Base-by-base conservation (phyloP, 2,329 filamentous ascomycete species). In the Fusarium sp. region DNA sequence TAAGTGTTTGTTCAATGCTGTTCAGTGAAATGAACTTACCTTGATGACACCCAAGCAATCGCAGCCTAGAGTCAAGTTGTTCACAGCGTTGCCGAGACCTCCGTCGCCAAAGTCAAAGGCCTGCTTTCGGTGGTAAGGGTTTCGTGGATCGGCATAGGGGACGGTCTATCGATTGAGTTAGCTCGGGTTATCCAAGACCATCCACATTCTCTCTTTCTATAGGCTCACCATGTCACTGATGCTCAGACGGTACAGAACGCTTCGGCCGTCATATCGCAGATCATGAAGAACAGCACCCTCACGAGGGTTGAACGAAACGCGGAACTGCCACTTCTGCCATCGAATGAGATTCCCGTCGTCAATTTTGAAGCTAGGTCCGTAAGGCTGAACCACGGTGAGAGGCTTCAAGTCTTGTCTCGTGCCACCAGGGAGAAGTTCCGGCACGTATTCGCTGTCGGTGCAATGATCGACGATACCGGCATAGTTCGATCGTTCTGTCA, bases 101-200 rank as follows among this genome's bases (percentile, higher is more conserved):
- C 89, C 90, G 65, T 93, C 91, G 2, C 92, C 92, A 69, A 93
- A 89, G 74, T 94, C 92, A 71, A 94, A 94, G 0, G 92, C 92
- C 18, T 90, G 88, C 79, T 94, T 94, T 29, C 91, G 86, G n/a
- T 91, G 90, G 77, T 76, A 93, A 0, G 91, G 91, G 2, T 85
- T 82, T 14, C 91, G 86, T 2, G 89, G 90, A 72, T 93, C 91
- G 0, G 86, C 91, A 69, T 94, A 94, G 0, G 91, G 91, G 0
- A 93, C 91, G 16, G 80, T 82, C 79, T 80, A 0, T 9, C 5
- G 0, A 2, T 10, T 13, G 1, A 0, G 16, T 76, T 25, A 76
- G 74, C 11, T 9, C 0, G 1, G 16, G 1, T 27, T n/a, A 9
- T 11, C 0, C 7, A n/a, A 4, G n/a, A 3, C 6, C 3, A 16